Conservation (phyloP, 768 basidiomycete genomes). For the Hypsizygus marmoreus region DNA sequence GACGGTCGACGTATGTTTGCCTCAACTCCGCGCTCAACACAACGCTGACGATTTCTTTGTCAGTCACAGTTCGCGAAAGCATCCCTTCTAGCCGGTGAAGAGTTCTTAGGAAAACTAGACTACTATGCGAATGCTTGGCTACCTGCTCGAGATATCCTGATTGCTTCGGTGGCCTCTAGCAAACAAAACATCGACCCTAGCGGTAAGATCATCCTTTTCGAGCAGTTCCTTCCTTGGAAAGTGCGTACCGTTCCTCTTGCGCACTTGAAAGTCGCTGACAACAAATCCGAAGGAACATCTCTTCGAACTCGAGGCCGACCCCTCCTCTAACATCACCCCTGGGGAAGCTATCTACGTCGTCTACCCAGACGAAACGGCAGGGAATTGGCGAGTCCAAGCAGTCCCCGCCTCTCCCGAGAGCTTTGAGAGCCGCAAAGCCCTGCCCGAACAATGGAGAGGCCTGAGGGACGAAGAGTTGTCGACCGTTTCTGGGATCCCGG, state of each 20-base stretch:
- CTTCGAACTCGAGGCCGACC: constrained; percentile 78
- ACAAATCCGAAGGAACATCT: constrained; percentile 65
- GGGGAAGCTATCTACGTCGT: constrained; percentile 79
- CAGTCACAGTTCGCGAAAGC: constrained; percentile 79
- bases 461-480: constrained; percentile 83
- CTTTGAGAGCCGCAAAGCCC: constrained; percentile 88
- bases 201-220: constrained; percentile 80
- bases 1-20: constrained; percentile 64
- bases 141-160: constrained; percentile 83
- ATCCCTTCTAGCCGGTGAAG: constrained; percentile 78
- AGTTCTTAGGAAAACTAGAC: constrained; percentile 77
- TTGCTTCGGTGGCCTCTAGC: constrained; percentile 52
- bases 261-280: neutral
- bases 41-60: too few species aligned
- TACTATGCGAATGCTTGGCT: constrained; percentile 92
- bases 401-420: constrained; percentile 81
- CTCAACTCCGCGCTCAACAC: constrained; percentile 1
- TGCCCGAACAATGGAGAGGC: constrained; percentile 94
- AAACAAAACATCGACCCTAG: constrained; percentile 63
- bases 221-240: constrained; percentile 88
- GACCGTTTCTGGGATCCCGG: constrained; percentile 70
- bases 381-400: constrained; percentile 91
- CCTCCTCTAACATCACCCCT: constrained; percentile 40
- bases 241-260: constrained; percentile 35
- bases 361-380: constrained; percentile 80